Percentiles rank a stretch among this genome's conserved stretches.
Evolutionary conservation across 2,329 filamentous ascomycete species (phyloP).

Genomic region (Parasarocladium wereldwijsianum): DNA sequence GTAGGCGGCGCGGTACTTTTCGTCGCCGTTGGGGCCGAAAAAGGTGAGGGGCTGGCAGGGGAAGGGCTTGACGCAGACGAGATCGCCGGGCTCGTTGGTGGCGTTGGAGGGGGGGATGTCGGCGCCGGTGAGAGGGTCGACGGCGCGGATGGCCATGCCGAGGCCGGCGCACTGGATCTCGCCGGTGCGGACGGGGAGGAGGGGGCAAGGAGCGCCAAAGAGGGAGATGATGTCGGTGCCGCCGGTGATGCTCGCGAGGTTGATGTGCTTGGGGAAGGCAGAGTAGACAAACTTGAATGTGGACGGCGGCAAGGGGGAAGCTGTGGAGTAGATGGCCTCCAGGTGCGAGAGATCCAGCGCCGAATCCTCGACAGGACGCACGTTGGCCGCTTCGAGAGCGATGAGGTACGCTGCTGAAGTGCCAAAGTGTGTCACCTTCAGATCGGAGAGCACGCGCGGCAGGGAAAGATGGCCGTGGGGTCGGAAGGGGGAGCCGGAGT

Average conservation of each 20-base stretch:
- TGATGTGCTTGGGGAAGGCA: slow-evolving; percentile 65
- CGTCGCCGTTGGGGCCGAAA: slow-evolving; percentile 50
- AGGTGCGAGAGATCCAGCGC: slow-evolving; percentile 47
- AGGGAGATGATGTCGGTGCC: slow-evolving; percentile 95
- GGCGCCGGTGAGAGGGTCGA: slow-evolving; percentile 41
- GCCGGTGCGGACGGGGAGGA: slow-evolving; percentile 56
- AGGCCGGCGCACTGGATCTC: slow-evolving; percentile 68
- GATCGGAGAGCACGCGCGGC: slow-evolving; percentile 64
- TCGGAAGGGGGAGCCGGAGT: slow-evolving; percentile 83
- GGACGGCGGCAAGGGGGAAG: slow-evolving; percentile 79
- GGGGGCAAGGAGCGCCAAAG: slow-evolving; percentile 72
- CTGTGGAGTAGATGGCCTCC: slow-evolving; percentile 84
- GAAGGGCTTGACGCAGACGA: slow-evolving; percentile 77
- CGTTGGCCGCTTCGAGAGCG: slow-evolving; percentile 65
- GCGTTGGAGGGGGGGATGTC: slow-evolving; percentile 20
- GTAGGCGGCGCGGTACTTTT: slow-evolving; percentile 73
- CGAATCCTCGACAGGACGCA: slow-evolving; percentile 39
- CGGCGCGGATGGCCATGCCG: slow-evolving; percentile 59
- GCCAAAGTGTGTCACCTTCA: slow-evolving; percentile 82
- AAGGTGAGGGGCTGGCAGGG: slow-evolving; percentile 85
- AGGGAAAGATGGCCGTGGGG: slow-evolving; percentile 69
- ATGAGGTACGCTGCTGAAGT: slow-evolving; percentile 91
- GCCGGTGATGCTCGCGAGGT: slow-evolving; percentile 86
- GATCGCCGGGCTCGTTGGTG: slow-evolving; percentile 62
- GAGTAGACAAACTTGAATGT: slow-evolving; percentile 85